Base-by-base conservation (phyloP, 1,139 yeast genomes). In the Yamadazyma spencermartinsiae region DNA sequence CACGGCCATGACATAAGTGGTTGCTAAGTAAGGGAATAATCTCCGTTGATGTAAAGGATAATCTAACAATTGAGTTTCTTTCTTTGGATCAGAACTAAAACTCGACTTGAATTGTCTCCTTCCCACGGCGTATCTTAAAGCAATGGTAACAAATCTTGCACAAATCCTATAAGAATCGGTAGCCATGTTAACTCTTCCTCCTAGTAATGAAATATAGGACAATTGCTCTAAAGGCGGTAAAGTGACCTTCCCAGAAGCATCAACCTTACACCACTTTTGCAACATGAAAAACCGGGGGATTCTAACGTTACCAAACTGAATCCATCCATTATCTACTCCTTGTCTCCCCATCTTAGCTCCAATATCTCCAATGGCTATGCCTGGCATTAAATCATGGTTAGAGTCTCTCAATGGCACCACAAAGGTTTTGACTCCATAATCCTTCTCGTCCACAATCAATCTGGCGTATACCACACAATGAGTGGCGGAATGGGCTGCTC, bases 261-360 rank as follows among this genome's bases (percentile, higher is more conserved):
- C 55, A 36, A 71, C 76, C 52, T 65, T 65, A 55, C 73, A 65
- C 64, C 64, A 71, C 53, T 67, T 70, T 56, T 70, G 75, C 55
- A 71, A 68, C 76, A 71, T 70, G 54, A 68, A 68, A 57, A 52
- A 66, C 43, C 75, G 56, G 37, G 76, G 76, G 42, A 71, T 68
- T 47, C 71, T 58, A 35, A 71, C 76, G 49, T 59, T 54, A 37
- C 74, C 62, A 54, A 65, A 71, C 53, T 71, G 76, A 50, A 71
- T 71, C 76, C 76, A 71, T 44, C 76, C 76, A 49, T 71, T 71
- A 51, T 71, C 76, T 44, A 71, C 69, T 43, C 75, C 76, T 40
- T 70, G 72, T 55, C 76, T 59, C 43, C 76, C 76, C 76, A 71
- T 71, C 57, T 71, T 71, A 43, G 73, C 63, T 43, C 76, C 76